Evolutionary conservation across 208 protist species (phyloP).

Genomic region (Wallacemonas sp.): DNA sequence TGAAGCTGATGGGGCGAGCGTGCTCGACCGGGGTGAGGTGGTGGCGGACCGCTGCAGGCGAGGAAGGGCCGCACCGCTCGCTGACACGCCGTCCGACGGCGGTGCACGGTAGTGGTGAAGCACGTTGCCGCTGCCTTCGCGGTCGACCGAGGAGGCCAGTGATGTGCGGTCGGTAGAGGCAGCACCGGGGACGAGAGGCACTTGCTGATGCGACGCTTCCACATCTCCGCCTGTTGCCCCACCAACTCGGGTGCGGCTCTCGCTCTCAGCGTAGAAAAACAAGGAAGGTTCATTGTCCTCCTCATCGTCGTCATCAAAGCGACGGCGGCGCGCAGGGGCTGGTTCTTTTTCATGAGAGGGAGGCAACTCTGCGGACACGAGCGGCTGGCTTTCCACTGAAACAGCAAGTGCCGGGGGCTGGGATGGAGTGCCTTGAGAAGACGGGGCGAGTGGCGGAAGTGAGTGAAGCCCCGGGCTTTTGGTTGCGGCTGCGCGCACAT

Average conservation of each 20-base stretch:
- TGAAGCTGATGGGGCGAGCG: slow-evolving; percentile 4
- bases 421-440: neutral
- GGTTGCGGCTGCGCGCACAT: neutral
- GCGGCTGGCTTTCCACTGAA: no score
- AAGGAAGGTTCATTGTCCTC: slow-evolving; percentile 40
- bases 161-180: neutral
- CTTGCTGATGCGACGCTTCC: neutral
- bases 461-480: neutral
- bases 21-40: neutral
- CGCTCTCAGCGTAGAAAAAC: slow-evolving; percentile 13
- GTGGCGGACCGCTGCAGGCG: slow-evolving; percentile 39
- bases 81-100: neutral
- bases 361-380: no score
- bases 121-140: neutral
- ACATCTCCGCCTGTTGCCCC: neutral
- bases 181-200: no score
- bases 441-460: slow-evolving; percentile 2
- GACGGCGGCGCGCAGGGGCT: neutral
- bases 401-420: neutral
- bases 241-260: neutral
- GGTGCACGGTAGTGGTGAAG: neutral
- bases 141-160: neutral
- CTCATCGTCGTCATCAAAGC: slow-evolving; percentile 29
- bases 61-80: slow-evolving; percentile 14
- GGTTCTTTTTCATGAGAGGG: neutral